Evolutionary conservation across 2,329 filamentous ascomycete genomes (phyloP), one percentile per base, ranked within the genome.

Genomic region (Grosmannia penicillata): DNA sequence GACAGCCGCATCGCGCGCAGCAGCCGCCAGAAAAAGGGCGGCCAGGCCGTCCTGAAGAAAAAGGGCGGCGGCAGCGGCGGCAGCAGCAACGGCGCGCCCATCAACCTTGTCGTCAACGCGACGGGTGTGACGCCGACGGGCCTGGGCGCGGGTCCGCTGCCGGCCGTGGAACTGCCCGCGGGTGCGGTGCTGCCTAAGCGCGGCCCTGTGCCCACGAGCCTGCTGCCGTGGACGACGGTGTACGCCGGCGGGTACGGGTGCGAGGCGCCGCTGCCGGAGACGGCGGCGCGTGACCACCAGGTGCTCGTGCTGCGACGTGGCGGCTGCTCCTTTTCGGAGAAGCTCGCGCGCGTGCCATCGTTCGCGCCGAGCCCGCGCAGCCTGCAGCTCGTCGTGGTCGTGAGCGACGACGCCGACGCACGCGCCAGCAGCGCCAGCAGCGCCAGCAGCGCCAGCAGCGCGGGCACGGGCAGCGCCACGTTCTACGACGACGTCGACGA

Each of bases 231-330:
- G 82, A 68, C 60, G 4, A 73, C 60, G 2, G 62, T 93, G 47
- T 89, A 78, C 59, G 70, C 89, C 17, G 78, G 78, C 8, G 79
- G 67, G 39, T 62, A 80, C 14, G 71, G 76, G 9, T 91, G 89
- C 56, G 62, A 67, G 41, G 61, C 63, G n/a, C 60, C 63, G 4
- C 56, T 75, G 3, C 67, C 69, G 3, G 65, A 70, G n/a, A 50
- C 55, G 14, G 67, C 63, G 0, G 58, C 68, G 3, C 64, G 63
- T 22, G 57, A 64, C 33, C 66, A 93, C 58, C 78, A 94, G 37
- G 65, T 96, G 43, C 76, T 98, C 42, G 72, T 94, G 36, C 67
- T 96, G 49, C 76, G 73, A 22, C 76, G 91, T 6, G 89, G 91
- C 28, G 76, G 75, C 1, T 98, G 91, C 60, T 80, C 72, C 19